Evolutionary conservation across 768 basidiomycete species (phyloP).

Genomic region (Trametes cingulata): DNA sequence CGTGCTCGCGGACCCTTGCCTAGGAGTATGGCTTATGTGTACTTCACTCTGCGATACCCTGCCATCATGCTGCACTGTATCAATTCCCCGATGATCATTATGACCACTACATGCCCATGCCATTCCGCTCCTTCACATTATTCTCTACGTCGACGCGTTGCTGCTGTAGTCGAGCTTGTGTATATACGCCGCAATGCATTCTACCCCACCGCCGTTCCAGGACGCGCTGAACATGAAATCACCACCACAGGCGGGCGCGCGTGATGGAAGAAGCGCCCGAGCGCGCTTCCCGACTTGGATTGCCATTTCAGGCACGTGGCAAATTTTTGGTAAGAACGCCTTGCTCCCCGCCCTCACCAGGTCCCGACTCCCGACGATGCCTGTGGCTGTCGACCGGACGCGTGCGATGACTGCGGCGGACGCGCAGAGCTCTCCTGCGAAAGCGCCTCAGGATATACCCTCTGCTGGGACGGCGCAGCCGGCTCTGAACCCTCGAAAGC

Average conservation of each 20-base stretch:
- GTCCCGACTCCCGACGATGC: slow-evolving; percentile 25
- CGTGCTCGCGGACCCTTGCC: not conserved
- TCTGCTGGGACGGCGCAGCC: slow-evolving; percentile 21
- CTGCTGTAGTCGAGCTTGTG: slow-evolving; percentile 19
- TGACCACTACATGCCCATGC: slow-evolving; percentile 3
- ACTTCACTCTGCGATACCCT: slow-evolving; percentile 10
- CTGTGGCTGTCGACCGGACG: slow-evolving; percentile 31
- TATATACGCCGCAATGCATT: slow-evolving; percentile 18
- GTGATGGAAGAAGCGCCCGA: not conserved
- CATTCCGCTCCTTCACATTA: not conserved
- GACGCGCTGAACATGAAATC: not conserved
- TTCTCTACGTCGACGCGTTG: not conserved
- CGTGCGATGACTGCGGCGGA: slow-evolving; percentile 30
- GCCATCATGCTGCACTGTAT: slow-evolving; percentile 13
- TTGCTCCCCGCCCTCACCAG: slow-evolving; percentile 10
- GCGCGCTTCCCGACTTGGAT: slow-evolving; percentile 11
- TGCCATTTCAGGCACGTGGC: slow-evolving; percentile 30
- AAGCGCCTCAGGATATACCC: slow-evolving; percentile 35
- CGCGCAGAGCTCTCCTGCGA: slow-evolving; percentile 39
- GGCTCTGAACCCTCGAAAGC: slow-evolving; percentile 30
- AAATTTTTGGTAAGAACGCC: slow-evolving; percentile 28
- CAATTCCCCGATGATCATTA: not conserved
- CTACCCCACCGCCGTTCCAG: not conserved
- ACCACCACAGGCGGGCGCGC: not conserved
- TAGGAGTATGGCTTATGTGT: slow-evolving; percentile 15